These are phyloP conservation scores for Trametes coccinea DNA, from an alignment of 768 basidiomycete genomes.

Conservation along the genomic window DNA sequence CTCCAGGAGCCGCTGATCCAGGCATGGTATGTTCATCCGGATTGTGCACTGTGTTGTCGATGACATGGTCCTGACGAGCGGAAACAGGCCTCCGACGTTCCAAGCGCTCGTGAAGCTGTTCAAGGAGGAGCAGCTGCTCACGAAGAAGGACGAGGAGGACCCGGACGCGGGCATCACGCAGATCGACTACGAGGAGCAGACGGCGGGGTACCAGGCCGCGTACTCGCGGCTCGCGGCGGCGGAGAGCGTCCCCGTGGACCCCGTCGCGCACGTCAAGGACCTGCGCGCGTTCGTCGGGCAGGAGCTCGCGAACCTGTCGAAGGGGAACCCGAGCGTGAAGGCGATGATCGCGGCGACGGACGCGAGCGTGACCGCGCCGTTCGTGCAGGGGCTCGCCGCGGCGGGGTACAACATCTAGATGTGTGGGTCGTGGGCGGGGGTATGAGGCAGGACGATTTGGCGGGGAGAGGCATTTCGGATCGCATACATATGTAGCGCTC, in stretches of 20 bases:
- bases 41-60: not conserved
- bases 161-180: conserved; percentile 61
- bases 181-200: conserved; percentile 89
- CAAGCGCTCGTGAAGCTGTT: conserved; percentile 75
- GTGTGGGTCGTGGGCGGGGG: not conserved
- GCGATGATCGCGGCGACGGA: conserved; percentile 22
- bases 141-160: conserved; percentile 47
- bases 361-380: conserved; percentile 20
- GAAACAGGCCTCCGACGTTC: conserved; percentile 66
- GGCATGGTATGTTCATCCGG: conserved; percentile 54
- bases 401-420: conserved; percentile 15
- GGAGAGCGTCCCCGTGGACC: conserved; percentile 39
- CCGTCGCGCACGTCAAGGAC: conserved; percentile 34
- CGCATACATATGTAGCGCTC: not conserved
- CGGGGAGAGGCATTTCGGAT: conserved; percentile 13
- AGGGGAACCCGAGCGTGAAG: conserved; percentile 17
- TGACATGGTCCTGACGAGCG: not conserved
- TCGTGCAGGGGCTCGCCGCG: conserved; percentile 24
- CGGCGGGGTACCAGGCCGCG: conserved; percentile 89
- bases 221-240: conserved; percentile 87
- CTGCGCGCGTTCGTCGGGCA: conserved; percentile 29
- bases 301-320: conserved; percentile 26
- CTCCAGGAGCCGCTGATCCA: conserved; percentile 60
- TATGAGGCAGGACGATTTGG: too few species aligned
- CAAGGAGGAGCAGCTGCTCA: conserved; percentile 71